Base-by-base conservation (phyloP, 2,329 filamentous ascomycete species). In the Onygenales sp. region DNA sequence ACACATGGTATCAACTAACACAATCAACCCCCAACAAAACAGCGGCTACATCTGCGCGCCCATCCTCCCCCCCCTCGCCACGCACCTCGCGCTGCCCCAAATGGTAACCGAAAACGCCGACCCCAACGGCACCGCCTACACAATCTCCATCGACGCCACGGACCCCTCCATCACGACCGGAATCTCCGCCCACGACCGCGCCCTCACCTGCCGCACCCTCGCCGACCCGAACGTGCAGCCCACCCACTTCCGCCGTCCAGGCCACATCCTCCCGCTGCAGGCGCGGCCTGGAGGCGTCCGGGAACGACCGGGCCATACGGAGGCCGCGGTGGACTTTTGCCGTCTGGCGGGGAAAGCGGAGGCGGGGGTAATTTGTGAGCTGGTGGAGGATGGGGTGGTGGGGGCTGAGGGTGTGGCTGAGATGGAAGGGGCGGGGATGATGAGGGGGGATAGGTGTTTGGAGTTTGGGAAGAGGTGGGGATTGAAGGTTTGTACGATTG, bases 401-500 rank as follows among this genome's bases (percentile, higher is more conserved):
- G 81, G 84, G 69, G 79, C 89, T 2, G 74, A 76, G 10, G 90
- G 89, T 0, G 77, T 78, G 64, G 79, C 89, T 1, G 75, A 87
- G 64, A 76, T 84, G 60, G 69, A 70, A 9, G 83, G 80, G 17
- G 81, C 73, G n/a, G 89, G 86, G 31, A 98, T 98, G 93, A 85
- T 97, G 83, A 76, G 90, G 61, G 83, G 89, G 58, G 89, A 95
- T 74, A 87, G 82, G 39, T 96, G 91, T 73, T 76, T 98, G 65
- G 80, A 78, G 50, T 98, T 98, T 78, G 93, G 90, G 32, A 83
- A 83, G 71, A 84, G 79, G 71, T 97, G 87, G 84, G 90, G 90
- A 4, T 76, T 98, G 61, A 93, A 87, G 76, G 89, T 95, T 55
- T 95, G 91, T 73, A 97, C 93, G 33, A 97, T 98, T 72, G 90